Evolutionary conservation across 805 yeast genomes (phyloP).

Genomic region (Torulaspora delbrueckii): DNA sequence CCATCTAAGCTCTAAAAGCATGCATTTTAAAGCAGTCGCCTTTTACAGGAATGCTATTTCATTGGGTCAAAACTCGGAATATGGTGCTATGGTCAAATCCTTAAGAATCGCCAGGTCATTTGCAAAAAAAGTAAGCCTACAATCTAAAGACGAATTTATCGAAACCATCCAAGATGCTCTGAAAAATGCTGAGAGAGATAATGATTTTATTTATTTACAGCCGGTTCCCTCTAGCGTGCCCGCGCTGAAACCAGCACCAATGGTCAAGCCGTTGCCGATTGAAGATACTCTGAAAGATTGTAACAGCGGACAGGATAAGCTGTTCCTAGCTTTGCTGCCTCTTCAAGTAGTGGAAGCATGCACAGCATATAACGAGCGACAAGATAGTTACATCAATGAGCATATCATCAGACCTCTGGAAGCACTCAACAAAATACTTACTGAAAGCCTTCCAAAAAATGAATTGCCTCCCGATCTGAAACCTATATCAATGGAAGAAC

Average conservation of each 20-base stretch:
- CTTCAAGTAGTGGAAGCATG: slow-evolving; percentile 59
- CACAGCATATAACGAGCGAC: slow-evolving; percentile 63
- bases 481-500: slow-evolving; percentile 48
- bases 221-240: slow-evolving; percentile 52
- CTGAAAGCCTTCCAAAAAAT: slow-evolving; percentile 42
- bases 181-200: slow-evolving; percentile 64
- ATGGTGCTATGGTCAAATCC: slow-evolving; percentile 67
- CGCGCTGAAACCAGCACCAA: slow-evolving; percentile 42
- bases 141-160: slow-evolving; percentile 38
- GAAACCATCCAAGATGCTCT: slow-evolving; percentile 43
- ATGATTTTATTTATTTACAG: slow-evolving; percentile 72
- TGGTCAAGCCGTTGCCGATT: slow-evolving; percentile 49
- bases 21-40: slow-evolving; percentile 69
- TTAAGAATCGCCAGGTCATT: slow-evolving; percentile 37
- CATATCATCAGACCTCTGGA: slow-evolving; percentile 46
- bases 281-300: slow-evolving; percentile 35
- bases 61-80: slow-evolving; percentile 35
- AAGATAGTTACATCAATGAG: slow-evolving; percentile 45
- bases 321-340: slow-evolving; percentile 67
- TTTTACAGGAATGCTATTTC: slow-evolving; percentile 55
- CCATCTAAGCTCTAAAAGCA: slow-evolving; percentile 53
- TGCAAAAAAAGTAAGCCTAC: slow-evolving; percentile 35
- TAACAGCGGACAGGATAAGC: slow-evolving; percentile 25
- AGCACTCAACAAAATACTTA: slow-evolving; percentile 43
- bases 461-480: slow-evolving; percentile 63